A percentile compares a stretch with the other conserved stretches of the same genome.
Conservation (phyloP, 2,329 filamentous ascomycete species). For the Ophiognomonia clavigignenti-juglandacearum region DNA sequence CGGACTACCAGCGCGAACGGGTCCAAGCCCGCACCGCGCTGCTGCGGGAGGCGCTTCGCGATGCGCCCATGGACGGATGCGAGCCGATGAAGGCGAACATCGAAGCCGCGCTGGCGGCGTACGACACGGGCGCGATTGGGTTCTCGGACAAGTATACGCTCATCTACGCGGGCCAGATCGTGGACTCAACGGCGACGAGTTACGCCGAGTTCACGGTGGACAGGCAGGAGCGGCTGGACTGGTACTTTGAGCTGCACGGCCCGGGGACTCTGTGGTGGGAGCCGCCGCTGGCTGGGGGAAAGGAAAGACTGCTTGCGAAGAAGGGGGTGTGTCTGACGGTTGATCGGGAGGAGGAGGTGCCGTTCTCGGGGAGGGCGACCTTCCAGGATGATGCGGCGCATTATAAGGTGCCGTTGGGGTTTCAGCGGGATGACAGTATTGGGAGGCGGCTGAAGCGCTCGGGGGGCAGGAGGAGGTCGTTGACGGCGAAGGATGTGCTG, state of each 20-base stretch:
- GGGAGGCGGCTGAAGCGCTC: background rate
- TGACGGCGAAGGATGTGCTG: background rate
- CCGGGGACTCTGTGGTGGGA: slow-evolving; percentile 43
- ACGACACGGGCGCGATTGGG: slow-evolving; percentile 34
- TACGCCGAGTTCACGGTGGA: slow-evolving; percentile 34
- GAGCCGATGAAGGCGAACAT: slow-evolving; percentile 36
- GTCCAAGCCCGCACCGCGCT: slow-evolving; percentile 28
- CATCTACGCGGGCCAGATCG: slow-evolving; percentile 36
- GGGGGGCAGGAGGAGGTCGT: background rate
- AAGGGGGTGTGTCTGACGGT: slow-evolving; percentile 25
- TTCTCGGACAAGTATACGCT: slow-evolving; percentile 35
- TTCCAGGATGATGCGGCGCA: slow-evolving; percentile 26
- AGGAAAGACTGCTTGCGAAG: slow-evolving; percentile 22
- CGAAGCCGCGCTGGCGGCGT: slow-evolving; percentile 34
- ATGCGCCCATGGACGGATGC: slow-evolving; percentile 18
- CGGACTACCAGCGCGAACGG: slow-evolving; percentile 23
- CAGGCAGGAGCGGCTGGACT: slow-evolving; percentile 33
- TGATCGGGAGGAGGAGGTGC: background rate
- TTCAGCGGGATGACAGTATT: slow-evolving; percentile 19
- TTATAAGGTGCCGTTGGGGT: slow-evolving; percentile 26
- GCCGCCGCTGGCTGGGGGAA: slow-evolving; percentile 28
- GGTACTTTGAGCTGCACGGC: slow-evolving; percentile 31
- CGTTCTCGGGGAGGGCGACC: slow-evolving; percentile 4
- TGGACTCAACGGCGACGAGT: slow-evolving; percentile 31
- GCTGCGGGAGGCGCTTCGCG: slow-evolving; percentile 18